These are phyloP conservation scores for Flueggea neowawraea DNA, from an alignment of 441 rosid genomes.

Conservation along the genomic window DNA sequence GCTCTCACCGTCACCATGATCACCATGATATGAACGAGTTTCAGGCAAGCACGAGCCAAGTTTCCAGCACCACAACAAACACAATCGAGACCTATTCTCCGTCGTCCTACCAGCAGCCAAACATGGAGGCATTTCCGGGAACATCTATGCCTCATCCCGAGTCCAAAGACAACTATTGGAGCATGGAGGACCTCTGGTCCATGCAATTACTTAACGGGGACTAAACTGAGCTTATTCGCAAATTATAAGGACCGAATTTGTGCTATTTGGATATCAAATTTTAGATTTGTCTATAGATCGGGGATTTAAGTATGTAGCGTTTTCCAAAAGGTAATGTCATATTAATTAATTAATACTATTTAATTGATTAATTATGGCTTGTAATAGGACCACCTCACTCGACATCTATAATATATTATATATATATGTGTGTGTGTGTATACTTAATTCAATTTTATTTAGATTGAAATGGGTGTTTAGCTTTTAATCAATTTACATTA, in stretches of 20 bases:
- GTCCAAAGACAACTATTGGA: slow-evolving; percentile 71
- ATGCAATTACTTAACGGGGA: slow-evolving; percentile 68
- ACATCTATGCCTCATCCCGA: slow-evolving; percentile 28
- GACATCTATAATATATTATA: no score
- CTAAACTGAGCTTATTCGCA: slow-evolving; percentile 6
- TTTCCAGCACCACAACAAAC: slow-evolving; percentile 30
- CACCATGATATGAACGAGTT: slow-evolving; percentile 21
- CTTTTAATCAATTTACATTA: no score
- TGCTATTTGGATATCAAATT: no score
- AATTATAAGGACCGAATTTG: no score
- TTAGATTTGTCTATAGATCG: no score
- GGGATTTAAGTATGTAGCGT: no score
- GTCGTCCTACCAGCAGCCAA: slow-evolving; percentile 29
- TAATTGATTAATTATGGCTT: background rate
- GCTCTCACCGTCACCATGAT: slow-evolving; percentile 13
- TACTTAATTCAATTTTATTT: no score
- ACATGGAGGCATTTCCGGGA: slow-evolving; percentile 21
- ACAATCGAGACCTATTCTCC: slow-evolving; percentile 46
- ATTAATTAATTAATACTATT: no score
- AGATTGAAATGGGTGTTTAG: no score
- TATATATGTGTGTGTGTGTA: no score
- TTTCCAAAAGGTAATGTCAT: background rate
- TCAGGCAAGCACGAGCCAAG: slow-evolving; percentile 60
- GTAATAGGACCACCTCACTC: background rate
- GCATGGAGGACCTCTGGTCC: slow-evolving; percentile 92